Percentiles rank a stretch among this genome's conserved stretches.
phyloP scores from a whole-genome alignment of 2,329 filamentous ascomycete species.

The Aspergillus sp. region DNA sequence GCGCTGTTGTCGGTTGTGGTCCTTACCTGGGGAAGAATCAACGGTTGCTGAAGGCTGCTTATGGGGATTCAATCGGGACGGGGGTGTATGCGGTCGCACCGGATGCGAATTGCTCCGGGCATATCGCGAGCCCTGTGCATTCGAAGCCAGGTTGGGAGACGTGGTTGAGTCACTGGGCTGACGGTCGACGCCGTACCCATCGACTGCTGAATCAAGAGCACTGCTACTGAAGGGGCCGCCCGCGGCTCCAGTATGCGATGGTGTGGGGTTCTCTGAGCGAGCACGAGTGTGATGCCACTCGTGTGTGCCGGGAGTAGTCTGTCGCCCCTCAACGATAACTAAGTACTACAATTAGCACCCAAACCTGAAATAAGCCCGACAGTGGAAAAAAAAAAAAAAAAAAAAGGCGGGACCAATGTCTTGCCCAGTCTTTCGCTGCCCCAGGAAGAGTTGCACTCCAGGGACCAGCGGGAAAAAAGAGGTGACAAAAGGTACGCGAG shows the following conservation, averaged over 20 bases:
- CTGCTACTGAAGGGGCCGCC: constrained; percentile 38
- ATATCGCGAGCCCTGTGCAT: constrained; percentile 44
- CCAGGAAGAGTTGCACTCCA: constrained; percentile 14
- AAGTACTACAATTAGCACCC: constrained; percentile 18
- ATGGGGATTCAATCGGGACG: constrained; percentile 40
- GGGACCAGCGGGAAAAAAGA: constrained; percentile 23
- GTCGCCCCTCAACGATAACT: constrained; percentile 31
- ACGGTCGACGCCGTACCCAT: constrained; percentile 40
- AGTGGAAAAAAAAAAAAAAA: not conserved
- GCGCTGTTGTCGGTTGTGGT: constrained; percentile 38
- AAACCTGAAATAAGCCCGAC: constrained; percentile 7
- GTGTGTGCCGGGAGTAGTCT: constrained; percentile 54
- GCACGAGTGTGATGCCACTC: constrained; percentile 70
- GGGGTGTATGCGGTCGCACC: constrained; percentile 53
- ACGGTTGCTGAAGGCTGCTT: constrained; percentile 36
- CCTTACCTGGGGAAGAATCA: constrained; percentile 36
- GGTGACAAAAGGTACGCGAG: constrained; percentile 34
- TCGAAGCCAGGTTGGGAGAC: constrained; percentile 43
- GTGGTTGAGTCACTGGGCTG: constrained; percentile 35
- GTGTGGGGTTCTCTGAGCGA: constrained; percentile 67
- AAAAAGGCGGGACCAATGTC: constrained; percentile 6
- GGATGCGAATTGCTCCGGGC: constrained; percentile 55
- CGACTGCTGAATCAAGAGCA: constrained; percentile 40
- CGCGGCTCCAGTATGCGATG: constrained; percentile 57
- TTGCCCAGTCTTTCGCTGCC: constrained; percentile 11